Evolutionary conservation across 176 grass and related monocot genomes (phyloP), one percentile per base, ranked within the genome.

Genomic region (Oryza punctata): DNA sequence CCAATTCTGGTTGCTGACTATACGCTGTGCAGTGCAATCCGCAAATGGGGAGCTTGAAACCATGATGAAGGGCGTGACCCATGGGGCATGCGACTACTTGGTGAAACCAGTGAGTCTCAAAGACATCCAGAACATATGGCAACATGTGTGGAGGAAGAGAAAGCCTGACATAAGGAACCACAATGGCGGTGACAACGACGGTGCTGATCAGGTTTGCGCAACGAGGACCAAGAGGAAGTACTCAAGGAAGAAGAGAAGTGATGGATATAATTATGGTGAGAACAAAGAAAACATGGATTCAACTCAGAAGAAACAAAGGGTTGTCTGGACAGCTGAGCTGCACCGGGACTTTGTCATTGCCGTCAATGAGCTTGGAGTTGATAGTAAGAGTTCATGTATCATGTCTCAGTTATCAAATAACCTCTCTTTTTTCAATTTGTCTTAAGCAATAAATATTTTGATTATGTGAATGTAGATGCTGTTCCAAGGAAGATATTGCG

Each of bases 401-500:
- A 14, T 70, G 4, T 10, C 6, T 74, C 66, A 35, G 49, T 81
- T 44, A 43, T 4, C 5, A 21, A 52, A 72, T 57, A 45, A 1
- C 4, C 33, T 80, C 1, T 33, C 63, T 13, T 82, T 79, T 45
- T 73, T 28, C 2, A 25, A 28, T 72, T 16, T 57, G 1, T 49
- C 63, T 47, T 21, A 3, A 10, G 14, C 77, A 83, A 88, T 41
- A 30, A 35, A 18, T 23, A 0, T 52, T 63, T 68, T 67, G 10
- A 63, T 73, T 5, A 11, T 89, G 63, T 57, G 32, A 64, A 78
- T 81, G 67, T 57, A 97, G 95, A 13, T 35, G 92, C 88, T 46
- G 88, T 82, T 71, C 95, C 92, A 14, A 97, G 87, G 43, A 91
- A 81, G 49, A 94, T 97, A 83, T 15, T 91, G 1, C 78, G 91